Conservation (phyloP, 2,329 filamentous ascomycete species). For the Cordyceps farinosa region DNA sequence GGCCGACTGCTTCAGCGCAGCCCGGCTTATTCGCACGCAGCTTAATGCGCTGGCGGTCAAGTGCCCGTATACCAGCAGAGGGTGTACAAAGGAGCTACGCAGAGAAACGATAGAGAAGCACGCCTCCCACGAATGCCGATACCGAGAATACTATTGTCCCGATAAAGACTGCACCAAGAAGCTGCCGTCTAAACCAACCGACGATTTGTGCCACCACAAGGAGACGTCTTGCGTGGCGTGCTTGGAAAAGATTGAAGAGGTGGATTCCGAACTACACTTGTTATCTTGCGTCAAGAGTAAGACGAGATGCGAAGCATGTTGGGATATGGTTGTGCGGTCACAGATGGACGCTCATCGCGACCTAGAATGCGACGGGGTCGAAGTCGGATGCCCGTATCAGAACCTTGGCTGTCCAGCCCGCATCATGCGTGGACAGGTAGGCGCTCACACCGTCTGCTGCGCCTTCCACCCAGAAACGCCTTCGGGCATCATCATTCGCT, state of each 20-base stretch:
- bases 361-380: constrained; percentile 46
- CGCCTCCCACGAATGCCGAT: constrained; percentile 53
- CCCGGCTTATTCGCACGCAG: constrained; percentile 54
- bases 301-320: constrained; percentile 49
- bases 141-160: constrained; percentile 54
- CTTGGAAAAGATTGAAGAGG: constrained; percentile 44
- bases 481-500: constrained; percentile 48
- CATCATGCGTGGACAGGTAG: constrained; percentile 35
- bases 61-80: constrained; percentile 51
- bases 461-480: constrained; percentile 48
- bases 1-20: constrained; percentile 40
- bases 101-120: constrained; percentile 55
- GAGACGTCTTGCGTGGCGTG: constrained; percentile 53
- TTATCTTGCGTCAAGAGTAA: constrained; percentile 44
- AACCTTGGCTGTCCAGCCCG: constrained; percentile 36
- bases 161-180: constrained; percentile 49
- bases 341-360: constrained; percentile 46
- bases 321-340: constrained; percentile 40
- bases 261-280: constrained; percentile 36
- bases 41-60: constrained; percentile 57
- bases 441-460: constrained; percentile 46
- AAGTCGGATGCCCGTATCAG: constrained; percentile 46
- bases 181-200: constrained; percentile 48
- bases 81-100: constrained; percentile 49
- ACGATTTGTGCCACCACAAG: constrained; percentile 54